A percentile compares a stretch with the other conserved stretches of the same genome.
Evolutionary conservation across 441 rosid species (phyloP).

Genomic region (Biscutella laevigata): DNA sequence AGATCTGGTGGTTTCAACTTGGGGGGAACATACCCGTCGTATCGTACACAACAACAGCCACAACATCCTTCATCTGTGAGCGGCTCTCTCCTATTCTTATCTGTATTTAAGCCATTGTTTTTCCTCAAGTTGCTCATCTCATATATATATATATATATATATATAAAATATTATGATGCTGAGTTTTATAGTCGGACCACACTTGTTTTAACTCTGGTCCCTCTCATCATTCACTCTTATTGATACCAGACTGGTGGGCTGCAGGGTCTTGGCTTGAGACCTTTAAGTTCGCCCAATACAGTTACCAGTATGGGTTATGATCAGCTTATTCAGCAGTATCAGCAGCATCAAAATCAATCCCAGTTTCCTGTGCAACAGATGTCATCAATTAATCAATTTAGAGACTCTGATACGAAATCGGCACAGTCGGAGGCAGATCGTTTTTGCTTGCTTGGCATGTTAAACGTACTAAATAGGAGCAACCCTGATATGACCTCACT

Average conservation of each 20-base stretch:
- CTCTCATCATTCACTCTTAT: background rate
- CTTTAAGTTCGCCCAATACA: conserved; percentile 62
- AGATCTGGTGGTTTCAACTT: conserved; percentile 83
- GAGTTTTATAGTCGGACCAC: conserved; percentile 19
- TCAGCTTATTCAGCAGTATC: conserved; percentile 27
- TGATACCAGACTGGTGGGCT: conserved; percentile 62
- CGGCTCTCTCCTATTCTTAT: conserved; percentile 38
- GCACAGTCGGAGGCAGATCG: conserved; percentile 72
- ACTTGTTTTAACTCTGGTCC: background rate
- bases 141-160: no score
- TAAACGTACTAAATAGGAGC: conserved; percentile 68
- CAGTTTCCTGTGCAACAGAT: conserved; percentile 66
- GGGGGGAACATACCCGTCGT: conserved; percentile 73
- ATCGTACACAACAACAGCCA: conserved; percentile 87
- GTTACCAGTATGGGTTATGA: conserved; percentile 34
- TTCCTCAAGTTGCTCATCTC: background rate
- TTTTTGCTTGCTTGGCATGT: conserved; percentile 83
- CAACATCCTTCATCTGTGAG: conserved; percentile 66
- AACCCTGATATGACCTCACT: conserved; percentile 84
- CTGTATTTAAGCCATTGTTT: background rate
- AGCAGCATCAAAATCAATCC: conserved; percentile 28
- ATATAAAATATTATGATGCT: conserved; percentile 50
- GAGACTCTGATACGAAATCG: conserved; percentile 80
- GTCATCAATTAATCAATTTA: conserved; percentile 72
- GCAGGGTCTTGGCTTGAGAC: conserved; percentile 79